Base-by-base conservation (phyloP, 257 asterid genomes). In the Solanum megistacrolobum region DNA sequence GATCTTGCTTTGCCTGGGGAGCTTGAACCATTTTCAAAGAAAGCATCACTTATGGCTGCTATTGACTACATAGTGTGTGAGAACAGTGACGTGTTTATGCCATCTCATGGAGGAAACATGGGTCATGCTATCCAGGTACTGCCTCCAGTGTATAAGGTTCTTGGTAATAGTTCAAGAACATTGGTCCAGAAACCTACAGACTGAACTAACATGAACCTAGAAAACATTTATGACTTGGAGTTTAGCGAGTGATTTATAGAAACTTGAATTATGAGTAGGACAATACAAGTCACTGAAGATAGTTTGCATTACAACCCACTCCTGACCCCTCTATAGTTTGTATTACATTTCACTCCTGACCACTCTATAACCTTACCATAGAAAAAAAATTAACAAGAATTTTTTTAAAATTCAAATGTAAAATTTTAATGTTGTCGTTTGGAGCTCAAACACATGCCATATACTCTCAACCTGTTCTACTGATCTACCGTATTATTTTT, bases 21-120 rank as follows among this genome's bases (percentile, higher is more conserved):
- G 91, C 98, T 97, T 35, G 98, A 96, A 91, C 94, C 98, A 18
- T 94, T 94, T 88, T 87, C 90, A 21, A 92, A 91, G 76, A 95
- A 94, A 89, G 96, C 98, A 38, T 97, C 98, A 1, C 11, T 94
- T 60, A 91, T 95, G 96, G 98, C 98, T 76, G 98, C 98, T 27
- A 90, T 97, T 48, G 99, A 97, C 72, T 93, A 93, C 71, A 93
- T 95, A 16, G 95, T 97, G 12, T 96, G 96, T 6, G 98, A 94
- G 92, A 93, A 91, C 29, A 95, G 98, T 84, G 94, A 97, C 72
- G 96, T 93, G 3, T 96, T 96, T 96, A 97, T 97, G 99, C 98
- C 98, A 23, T 97, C 99, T 58, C 99, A 97, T 85, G 98, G 99
- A 32, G 98, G 99, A 88, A 96, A 97, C 82, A 96, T 97, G 99